These are phyloP conservation scores for Ramaria rubella DNA, from an alignment of 768 basidiomycete genomes.

Conservation along the genomic window DNA sequence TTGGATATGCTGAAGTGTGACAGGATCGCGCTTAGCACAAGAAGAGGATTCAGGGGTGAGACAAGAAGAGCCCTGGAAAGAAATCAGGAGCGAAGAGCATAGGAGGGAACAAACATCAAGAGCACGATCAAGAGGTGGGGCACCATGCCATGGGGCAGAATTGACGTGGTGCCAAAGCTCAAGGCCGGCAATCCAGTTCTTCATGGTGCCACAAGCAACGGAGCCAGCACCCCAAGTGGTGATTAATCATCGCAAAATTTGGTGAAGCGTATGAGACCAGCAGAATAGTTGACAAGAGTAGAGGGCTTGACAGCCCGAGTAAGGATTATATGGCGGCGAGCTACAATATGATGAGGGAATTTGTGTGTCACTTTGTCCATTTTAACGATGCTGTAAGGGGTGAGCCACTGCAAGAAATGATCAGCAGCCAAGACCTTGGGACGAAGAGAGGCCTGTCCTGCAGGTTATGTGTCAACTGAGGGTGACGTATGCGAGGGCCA, in stretches of 20 bases:
- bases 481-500: neutral
- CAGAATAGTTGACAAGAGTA: constrained; percentile 20
- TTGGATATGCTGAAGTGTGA: constrained; percentile 29
- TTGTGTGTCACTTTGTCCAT: neutral
- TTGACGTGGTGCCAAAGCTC: constrained; percentile 32
- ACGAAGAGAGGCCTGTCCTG: neutral
- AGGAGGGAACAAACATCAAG: neutral
- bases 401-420: neutral
- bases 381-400: neutral
- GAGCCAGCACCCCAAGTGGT: constrained; percentile 29
- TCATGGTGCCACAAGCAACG: constrained; percentile 21
- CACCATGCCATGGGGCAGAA: constrained; percentile 31
- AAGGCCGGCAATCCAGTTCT: constrained; percentile 31
- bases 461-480: neutral
- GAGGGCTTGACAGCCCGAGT: neutral
- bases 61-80: constrained; percentile 2
- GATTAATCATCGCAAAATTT: constrained; percentile 32
- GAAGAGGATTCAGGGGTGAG: constrained; percentile 15
- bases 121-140: constrained; percentile 13
- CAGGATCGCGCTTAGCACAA: constrained; percentile 23
- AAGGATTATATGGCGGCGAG: neutral
- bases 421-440: neutral
- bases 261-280: constrained; percentile 28
- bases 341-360: neutral
- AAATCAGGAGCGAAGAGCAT: neutral